Conservation (phyloP, 2,329 filamentous ascomycete genomes). For the Xylaria sp. region DNA sequence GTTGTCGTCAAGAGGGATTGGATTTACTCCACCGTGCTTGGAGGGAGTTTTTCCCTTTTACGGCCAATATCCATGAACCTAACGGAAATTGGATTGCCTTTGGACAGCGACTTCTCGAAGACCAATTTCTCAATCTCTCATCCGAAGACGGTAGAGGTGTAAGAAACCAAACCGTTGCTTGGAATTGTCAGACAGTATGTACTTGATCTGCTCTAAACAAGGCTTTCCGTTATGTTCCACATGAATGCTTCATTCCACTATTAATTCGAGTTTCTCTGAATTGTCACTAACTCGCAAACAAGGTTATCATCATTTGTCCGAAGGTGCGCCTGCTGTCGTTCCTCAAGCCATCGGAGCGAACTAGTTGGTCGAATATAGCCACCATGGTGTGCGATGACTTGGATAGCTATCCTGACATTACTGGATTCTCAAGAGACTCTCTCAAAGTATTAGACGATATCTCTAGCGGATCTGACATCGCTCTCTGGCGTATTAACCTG, state of each 20-base stretch:
- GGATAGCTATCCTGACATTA: background rate
- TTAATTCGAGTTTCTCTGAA: background rate
- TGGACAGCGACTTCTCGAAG: background rate
- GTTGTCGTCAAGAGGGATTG: background rate
- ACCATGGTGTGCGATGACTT: background rate
- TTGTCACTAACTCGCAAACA: background rate
- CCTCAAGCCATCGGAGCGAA: background rate
- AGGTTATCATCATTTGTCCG: conserved; percentile 10
- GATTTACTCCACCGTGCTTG: no score
- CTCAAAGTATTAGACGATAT: background rate
- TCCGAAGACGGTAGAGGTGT: background rate
- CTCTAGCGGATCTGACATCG: background rate
- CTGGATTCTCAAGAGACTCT: background rate
- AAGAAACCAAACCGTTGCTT: background rate
- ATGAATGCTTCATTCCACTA: background rate
- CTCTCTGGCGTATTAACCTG: no score
- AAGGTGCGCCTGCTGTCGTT: background rate
- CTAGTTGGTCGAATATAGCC: background rate
- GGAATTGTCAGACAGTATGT: background rate
- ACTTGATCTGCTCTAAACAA: background rate
- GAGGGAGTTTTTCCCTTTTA: no score
- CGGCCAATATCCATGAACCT: background rate
- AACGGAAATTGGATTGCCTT: background rate
- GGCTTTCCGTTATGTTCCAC: background rate
- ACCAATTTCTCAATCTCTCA: background rate